Conservation (phyloP, 2,329 filamentous ascomycete species). For the Didymella sp. region DNA sequence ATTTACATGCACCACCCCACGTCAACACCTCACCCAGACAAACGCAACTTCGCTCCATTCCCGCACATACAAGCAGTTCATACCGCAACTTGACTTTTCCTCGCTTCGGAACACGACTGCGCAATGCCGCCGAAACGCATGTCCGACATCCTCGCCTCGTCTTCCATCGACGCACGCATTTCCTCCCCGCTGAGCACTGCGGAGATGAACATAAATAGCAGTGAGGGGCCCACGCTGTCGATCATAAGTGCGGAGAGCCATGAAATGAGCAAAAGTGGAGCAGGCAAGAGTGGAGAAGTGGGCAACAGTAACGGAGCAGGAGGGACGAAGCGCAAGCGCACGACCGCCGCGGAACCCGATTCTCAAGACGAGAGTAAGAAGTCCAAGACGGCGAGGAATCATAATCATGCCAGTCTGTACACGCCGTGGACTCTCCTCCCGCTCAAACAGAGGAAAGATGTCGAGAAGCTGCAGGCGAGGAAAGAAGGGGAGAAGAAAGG, state of each 20-base stretch:
- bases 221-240: conserved; percentile 33
- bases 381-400: too few relatives aligned
- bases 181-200: not conserved
- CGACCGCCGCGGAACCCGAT: not conserved
- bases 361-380: too few relatives aligned
- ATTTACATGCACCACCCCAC: too few relatives aligned
- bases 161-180: conserved; percentile 2
- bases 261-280: not conserved
- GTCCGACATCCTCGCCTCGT: conserved; percentile 32
- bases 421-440: conserved; percentile 30
- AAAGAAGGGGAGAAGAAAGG: not conserved
- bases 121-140: conserved; percentile 31
- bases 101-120: too few relatives aligned
- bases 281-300: not conserved
- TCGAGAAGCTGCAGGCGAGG: too few relatives aligned
- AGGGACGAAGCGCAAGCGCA: conserved; percentile 20
- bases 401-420: conserved; percentile 24
- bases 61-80: too few relatives aligned
- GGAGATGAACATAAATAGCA: not conserved
- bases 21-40: too few relatives aligned
- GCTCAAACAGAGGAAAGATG: not conserved
- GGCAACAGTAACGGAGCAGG: too few relatives aligned
- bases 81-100: too few relatives aligned
- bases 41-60: too few relatives aligned
- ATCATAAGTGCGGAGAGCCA: conserved; percentile 19